Percentiles rank a stretch among this genome's conserved stretches.
phyloP scores from a whole-genome alignment of 1,284 basidiomycete species.

The Pseudozyma thailandica region DNA sequence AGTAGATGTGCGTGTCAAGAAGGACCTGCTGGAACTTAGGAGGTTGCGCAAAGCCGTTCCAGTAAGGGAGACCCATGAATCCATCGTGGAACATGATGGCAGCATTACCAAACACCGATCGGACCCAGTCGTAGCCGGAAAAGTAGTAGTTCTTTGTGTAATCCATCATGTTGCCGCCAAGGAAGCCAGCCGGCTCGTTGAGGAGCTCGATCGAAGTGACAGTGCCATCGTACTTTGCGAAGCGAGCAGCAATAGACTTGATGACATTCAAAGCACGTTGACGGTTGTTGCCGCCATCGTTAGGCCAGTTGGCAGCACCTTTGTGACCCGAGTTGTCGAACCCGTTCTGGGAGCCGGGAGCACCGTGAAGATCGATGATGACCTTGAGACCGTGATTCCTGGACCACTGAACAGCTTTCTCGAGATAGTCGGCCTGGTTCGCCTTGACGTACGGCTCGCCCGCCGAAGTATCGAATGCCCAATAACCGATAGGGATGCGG shows the following conservation, averaged over 20 bases:
- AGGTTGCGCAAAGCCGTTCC: slow-evolving; percentile 76
- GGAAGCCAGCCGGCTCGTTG: slow-evolving; percentile 61
- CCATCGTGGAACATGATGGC: slow-evolving; percentile 80
- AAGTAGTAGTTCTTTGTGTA: slow-evolving; percentile 52
- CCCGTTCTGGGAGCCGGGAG: slow-evolving; percentile 69
- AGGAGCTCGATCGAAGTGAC: slow-evolving; percentile 63
- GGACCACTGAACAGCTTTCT: slow-evolving; percentile 81
- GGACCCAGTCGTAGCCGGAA: slow-evolving; percentile 45
- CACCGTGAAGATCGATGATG: slow-evolving; percentile 77
- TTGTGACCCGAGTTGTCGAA: slow-evolving; percentile 75
- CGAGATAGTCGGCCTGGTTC: slow-evolving; percentile 74
- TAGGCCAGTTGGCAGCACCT: slow-evolving; percentile 78
- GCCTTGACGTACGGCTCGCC: slow-evolving; percentile 88
- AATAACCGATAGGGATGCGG: slow-evolving; percentile 88
- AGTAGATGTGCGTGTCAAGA: slow-evolving; percentile 74
- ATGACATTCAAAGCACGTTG: slow-evolving; percentile 78
- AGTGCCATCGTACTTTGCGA: slow-evolving; percentile 54
- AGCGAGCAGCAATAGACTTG: slow-evolving; percentile 70
- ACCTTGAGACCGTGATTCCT: slow-evolving; percentile 80
- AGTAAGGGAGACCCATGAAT: slow-evolving; percentile 80
- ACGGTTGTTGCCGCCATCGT: slow-evolving; percentile 75
- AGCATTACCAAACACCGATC: slow-evolving; percentile 40
- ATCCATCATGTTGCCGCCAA: slow-evolving; percentile 34
- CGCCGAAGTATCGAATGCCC: slow-evolving; percentile 84
- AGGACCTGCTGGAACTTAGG: slow-evolving; percentile 75